Base-by-base conservation (phyloP, 2,329 filamentous ascomycete species). In the Rhynchosporium agropyri region DNA sequence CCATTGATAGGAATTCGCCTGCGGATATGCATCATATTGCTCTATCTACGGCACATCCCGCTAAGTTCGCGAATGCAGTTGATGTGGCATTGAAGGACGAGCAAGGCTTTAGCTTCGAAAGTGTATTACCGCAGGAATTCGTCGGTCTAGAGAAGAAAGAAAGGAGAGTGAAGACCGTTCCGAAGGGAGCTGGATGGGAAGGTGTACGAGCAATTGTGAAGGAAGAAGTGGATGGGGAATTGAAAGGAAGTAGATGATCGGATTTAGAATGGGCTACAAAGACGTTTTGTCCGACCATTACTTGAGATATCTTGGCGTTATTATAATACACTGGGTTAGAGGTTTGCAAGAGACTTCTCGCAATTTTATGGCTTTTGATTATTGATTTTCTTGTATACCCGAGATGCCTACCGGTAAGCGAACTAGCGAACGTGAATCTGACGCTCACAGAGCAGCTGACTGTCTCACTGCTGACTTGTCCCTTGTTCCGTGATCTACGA, bases 21-120 rank as follows among this genome's bases (percentile, higher is more conserved):
- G 76, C 80, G 1, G 74, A 77, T 2, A 79, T 79, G 15, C 78
- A 88, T 58, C 81, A 96, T 75, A 89, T 99, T 71, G 88, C 92
- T 1, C 85, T 99, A 2, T 91, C 93, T 1, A 99, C 95, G 1
- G 95, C 95, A 2, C 95, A 99, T 77, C 94, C 95, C 0, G 95
- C 94, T 65, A 99, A 99, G 77, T 99, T 99, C 73, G 87, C 89
- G 0, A 85, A 86, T 38, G 93, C 93, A 0, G 94, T 99, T 1
- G 89, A 93, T 70, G 76, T 89, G 54, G 92, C 94, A 0, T 80
- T 98, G 64, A 83, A 86, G 67, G 84, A 84, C 8, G 82, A 90
- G 73, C 76, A 83, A n/a, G 87, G 83, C 1, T 97, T 96, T 71
- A 83, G 86, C 70, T 97, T 97, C 74, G 81, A 85, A 46, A 84